phyloP scores from a whole-genome alignment of 1,284 basidiomycete genomes.

The Austroboletus novae-zelandiae region DNA sequence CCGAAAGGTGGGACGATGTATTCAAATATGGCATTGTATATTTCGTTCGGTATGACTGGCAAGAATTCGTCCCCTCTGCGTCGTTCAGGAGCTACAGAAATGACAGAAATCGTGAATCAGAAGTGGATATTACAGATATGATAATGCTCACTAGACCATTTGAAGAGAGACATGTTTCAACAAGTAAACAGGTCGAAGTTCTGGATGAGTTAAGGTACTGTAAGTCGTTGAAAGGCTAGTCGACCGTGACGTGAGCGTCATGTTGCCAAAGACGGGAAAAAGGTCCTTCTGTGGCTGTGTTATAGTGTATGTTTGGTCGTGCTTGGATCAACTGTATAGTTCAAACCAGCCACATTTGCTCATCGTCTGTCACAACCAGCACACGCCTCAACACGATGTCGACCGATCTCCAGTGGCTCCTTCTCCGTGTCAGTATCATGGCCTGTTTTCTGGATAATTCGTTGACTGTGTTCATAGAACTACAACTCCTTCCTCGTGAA shows the following conservation, averaged over 20 bases:
- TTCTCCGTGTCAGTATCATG: conserved; percentile 68
- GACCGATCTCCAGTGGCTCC: conserved; percentile 86
- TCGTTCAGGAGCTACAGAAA: conserved; percentile 21
- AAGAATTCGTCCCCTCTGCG: not conserved
- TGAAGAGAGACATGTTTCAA: not conserved
- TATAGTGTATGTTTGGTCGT: conserved; percentile 16
- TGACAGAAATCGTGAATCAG: not conserved
- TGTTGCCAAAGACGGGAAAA: too few relatives aligned
- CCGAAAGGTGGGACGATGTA: conserved; percentile 11
- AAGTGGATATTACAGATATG: not conserved
- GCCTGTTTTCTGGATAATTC: not conserved
- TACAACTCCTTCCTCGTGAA: conserved; percentile 86
- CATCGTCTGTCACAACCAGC: conserved; percentile 31
- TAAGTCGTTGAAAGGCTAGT: too few relatives aligned
- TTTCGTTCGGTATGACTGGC: conserved; percentile 29
- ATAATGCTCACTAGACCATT: not conserved
- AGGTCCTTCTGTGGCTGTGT: too few relatives aligned
- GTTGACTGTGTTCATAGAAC: conserved; percentile 45
- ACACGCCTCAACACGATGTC: conserved; percentile 55
- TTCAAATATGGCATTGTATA: conserved; percentile 40
- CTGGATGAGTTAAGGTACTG: too few relatives aligned
- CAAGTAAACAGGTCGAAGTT: too few relatives aligned
- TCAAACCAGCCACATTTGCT: conserved; percentile 29
- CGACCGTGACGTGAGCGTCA: too few relatives aligned
- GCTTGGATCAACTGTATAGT: conserved; percentile 33